Evolutionary conservation across 2,329 filamentous ascomycete genomes (phyloP).

Genomic region (Colletotrichum salicis): DNA sequence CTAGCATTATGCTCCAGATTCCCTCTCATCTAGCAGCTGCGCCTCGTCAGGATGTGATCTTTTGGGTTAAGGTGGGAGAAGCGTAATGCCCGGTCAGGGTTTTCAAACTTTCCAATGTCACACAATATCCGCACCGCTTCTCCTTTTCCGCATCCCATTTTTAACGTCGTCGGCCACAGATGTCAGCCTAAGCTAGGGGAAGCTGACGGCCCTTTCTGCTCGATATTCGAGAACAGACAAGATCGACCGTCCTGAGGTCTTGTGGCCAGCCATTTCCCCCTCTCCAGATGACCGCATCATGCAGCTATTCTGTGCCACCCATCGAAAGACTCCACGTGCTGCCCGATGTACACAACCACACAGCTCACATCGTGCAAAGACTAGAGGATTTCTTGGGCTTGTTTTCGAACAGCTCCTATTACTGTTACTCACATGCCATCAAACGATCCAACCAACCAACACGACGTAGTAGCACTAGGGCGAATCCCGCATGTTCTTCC

Average conservation of each 20-base stretch:
- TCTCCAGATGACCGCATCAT: conserved; percentile 34
- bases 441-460: conserved; percentile 10
- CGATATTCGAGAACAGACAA: neutral
- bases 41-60: neutral
- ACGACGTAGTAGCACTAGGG: conserved; percentile 18
- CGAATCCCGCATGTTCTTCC: neutral
- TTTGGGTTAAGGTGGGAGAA: neutral
- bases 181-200: conserved; percentile 2
- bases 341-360: neutral
- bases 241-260: conserved; percentile 19
- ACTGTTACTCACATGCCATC: conserved; percentile 17
- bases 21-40: conserved; percentile 5
- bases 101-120: neutral
- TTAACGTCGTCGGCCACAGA: neutral
- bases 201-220: conserved; percentile 7
- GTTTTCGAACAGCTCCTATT: conserved; percentile 16
- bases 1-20: neutral
- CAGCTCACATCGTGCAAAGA: neutral
- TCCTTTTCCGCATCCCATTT: conserved; percentile 4
- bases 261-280: conserved; percentile 21
- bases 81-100: neutral
- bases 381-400: conserved; percentile 1
- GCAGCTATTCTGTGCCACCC: conserved; percentile 18
- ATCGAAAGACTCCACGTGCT: conserved; percentile 27
- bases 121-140: neutral